Conservation (phyloP, 2,329 filamentous ascomycete genomes). For the Alternaria brassicicola region DNA sequence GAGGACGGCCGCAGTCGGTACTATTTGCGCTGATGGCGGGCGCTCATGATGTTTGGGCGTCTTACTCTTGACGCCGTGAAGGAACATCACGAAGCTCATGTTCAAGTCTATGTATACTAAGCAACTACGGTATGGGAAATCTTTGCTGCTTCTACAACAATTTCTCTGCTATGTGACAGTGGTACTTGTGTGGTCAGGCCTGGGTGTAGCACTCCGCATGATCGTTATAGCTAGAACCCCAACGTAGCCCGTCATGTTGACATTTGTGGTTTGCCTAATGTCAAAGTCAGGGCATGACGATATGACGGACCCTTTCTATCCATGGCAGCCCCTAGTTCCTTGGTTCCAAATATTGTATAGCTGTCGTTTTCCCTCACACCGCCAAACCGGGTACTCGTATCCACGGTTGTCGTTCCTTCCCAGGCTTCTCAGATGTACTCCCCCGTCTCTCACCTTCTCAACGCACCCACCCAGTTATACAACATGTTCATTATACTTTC, state of each 20-base stretch:
- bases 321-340: neutral
- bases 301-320: neutral
- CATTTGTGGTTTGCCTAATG: neutral
- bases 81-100: slow-evolving; percentile 47
- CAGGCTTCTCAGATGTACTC: neutral
- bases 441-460: neutral
- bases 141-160: slow-evolving; percentile 21
- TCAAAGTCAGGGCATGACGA: neutral
- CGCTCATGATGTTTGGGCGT: slow-evolving; percentile 44
- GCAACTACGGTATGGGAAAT: slow-evolving; percentile 44
- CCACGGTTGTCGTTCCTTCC: slow-evolving; percentile 2
- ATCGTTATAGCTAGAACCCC: slow-evolving; percentile 29
- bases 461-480: neutral
- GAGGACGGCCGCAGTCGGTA: slow-evolving; percentile 35
- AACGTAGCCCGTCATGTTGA: slow-evolving; percentile 3
- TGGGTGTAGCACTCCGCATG: slow-evolving; percentile 33
- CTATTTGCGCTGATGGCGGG: slow-evolving; percentile 28
- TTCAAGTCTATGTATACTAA: slow-evolving; percentile 47
- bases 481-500: neutral
- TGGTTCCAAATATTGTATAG: neutral
- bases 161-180: neutral
- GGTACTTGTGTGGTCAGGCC: neutral
- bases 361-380: neutral
- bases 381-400: slow-evolving; percentile 20
- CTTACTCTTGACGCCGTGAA: slow-evolving; percentile 28